A percentile compares a stretch with the other conserved stretches of the same genome.
phyloP scores from a whole-genome alignment of 805 yeast species.

The Ogataea paradorogensis region DNA sequence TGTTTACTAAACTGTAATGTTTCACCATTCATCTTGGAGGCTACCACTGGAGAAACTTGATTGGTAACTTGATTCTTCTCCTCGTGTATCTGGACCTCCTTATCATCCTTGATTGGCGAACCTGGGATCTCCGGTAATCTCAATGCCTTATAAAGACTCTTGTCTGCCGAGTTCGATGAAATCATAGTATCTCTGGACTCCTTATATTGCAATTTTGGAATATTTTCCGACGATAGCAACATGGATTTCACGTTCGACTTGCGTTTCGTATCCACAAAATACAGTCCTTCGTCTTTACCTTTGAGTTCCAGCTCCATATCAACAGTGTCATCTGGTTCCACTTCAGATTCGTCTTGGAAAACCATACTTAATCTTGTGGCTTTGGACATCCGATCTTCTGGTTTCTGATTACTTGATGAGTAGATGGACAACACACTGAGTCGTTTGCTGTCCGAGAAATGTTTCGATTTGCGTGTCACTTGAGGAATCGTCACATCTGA shows the following conservation, averaged over 20 bases:
- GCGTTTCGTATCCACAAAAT: constrained; percentile 34
- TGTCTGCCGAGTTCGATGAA: constrained; percentile 36
- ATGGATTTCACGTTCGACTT: constrained; percentile 30
- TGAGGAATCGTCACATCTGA: constrained; percentile 68
- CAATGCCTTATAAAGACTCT: constrained; percentile 43
- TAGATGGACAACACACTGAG: constrained; percentile 69
- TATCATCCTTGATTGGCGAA: constrained; percentile 34
- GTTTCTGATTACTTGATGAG: constrained; percentile 48
- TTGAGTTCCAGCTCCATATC: constrained; percentile 23
- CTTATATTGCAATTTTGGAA: constrained; percentile 24
- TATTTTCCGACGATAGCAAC: constrained; percentile 17
- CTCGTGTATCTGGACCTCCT: constrained; percentile 23
- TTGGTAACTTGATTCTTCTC: constrained; percentile 6
- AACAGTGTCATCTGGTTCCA: constrained; percentile 17
- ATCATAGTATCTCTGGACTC: constrained; percentile 42
- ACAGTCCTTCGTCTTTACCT: constrained; percentile 25
- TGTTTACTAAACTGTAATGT: constrained; percentile 19
- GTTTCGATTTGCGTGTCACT: constrained; percentile 65
- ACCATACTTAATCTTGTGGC: constrained; percentile 30
- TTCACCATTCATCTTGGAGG: constrained; percentile 13
- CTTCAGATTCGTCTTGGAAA: constrained; percentile 22
- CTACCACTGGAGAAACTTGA: constrained; percentile 7
- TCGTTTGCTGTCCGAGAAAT: constrained; percentile 62
- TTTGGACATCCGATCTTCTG: constrained; percentile 19
- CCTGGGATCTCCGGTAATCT: constrained; percentile 48